These are phyloP conservation scores for Phytopythium delawarense DNA, from an alignment of 352 stramenopile species.

Conservation along the genomic window DNA sequence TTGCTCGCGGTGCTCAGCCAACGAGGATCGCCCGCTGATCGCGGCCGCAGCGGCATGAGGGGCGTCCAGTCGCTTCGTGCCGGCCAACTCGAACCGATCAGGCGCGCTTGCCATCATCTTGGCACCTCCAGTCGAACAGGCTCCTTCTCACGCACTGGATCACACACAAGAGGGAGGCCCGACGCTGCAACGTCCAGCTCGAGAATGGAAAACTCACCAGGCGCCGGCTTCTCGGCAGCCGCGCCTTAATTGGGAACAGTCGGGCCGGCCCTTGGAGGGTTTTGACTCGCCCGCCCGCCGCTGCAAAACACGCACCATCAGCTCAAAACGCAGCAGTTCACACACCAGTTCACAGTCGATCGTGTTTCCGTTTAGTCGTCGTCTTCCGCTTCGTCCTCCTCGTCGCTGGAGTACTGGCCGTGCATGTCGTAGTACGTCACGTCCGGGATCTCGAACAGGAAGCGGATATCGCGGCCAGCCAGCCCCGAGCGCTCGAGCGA, in stretches of 20 bases:
- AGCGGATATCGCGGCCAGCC: conserved; percentile 50
- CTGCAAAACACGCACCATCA: not conserved
- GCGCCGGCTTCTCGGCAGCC: not conserved
- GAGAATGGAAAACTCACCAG: not conserved
- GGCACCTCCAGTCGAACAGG: not conserved
- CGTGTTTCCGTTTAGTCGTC: conserved; percentile 18
- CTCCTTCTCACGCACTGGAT: not conserved
- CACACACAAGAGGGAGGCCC: too few species aligned
- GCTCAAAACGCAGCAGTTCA: not conserved
- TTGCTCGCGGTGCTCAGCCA: not conserved
- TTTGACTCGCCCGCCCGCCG: not conserved
- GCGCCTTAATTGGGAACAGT: not conserved
- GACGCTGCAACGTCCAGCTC: not conserved
- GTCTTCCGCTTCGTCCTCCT: conserved; percentile 65
- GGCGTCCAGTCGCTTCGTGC: not conserved
- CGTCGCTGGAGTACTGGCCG: conserved; percentile 71
- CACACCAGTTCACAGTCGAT: not conserved
- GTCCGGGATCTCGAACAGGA: conserved; percentile 72
- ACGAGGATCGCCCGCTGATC: not conserved
- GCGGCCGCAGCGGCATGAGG: not conserved
- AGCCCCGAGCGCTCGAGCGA: conserved; percentile 29
- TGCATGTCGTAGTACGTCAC: conserved; percentile 66
- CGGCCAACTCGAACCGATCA: conserved; percentile 7
- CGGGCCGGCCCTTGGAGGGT: not conserved
- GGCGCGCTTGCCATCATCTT: conserved; percentile 32